Base-by-base conservation (phyloP, 2,329 filamentous ascomycete species). In the Scedosporium boydii region DNA sequence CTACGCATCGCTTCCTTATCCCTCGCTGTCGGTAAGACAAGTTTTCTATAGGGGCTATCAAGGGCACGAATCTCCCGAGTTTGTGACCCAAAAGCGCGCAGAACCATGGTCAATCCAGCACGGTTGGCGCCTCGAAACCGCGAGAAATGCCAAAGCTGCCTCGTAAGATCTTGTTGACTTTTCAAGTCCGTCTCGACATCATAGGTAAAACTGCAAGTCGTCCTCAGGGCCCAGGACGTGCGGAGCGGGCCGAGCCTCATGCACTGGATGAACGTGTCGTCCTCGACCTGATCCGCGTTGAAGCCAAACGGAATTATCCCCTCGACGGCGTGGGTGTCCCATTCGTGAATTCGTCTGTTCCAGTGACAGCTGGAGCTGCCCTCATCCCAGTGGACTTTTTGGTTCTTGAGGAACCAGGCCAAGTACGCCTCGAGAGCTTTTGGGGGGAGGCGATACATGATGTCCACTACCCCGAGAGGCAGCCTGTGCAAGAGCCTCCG, bases 61-160 rank as follows among this genome's bases (percentile, higher is more conserved):
- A 74, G 68, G 6, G 68, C 65, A 51, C 67, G 68, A 62, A 78
- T 78, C 68, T 78, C 77, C 4, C 62, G 44, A 62, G 68, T 75
- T 34, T 70, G 51, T 5, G 60, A 58, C 14, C 51, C 68, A 57
- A 79, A 73, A 12, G 70, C 64, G 48, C 74, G 73, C 38, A 82
- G 70, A 18, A 71, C 72, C 34, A 74, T 73, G 65, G 81, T 78
- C 23, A 82, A 68, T 18, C 74, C 79, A 6, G 78, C 80, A 55
- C 80, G 76, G 51, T 75, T 73, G 61, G 72, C 73, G 1, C 78
- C 80, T 10, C 77, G 76, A 60, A 76, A 73, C 3, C 59, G 61
- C 1, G 74, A 72, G 65, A 73, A 77, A 18, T 65, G 59, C 12
- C 65, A 48, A 34, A 71, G 66, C 1, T 63, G 63, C 21, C 67